Conservation (phyloP, 345 rosid genomes). For the Erucastrum elatum region DNA sequence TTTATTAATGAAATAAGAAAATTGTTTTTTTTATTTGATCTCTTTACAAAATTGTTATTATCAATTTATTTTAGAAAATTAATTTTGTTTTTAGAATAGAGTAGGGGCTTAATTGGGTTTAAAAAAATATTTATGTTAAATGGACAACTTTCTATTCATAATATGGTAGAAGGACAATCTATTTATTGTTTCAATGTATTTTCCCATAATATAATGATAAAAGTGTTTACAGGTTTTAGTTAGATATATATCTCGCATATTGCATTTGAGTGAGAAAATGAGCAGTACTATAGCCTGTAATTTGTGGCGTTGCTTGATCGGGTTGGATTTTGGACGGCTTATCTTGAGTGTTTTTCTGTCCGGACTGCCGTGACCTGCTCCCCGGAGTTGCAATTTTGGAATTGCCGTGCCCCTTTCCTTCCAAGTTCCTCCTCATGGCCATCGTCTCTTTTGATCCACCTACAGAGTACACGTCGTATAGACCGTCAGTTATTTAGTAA, state of each 20-base stretch:
- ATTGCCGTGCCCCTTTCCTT: not conserved
- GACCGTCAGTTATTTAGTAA: not conserved
- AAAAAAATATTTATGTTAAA: too few relatives aligned
- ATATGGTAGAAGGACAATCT: too few relatives aligned
- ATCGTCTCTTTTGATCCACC: constrained; percentile 2
- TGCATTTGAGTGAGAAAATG: not conserved
- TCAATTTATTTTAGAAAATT: too few relatives aligned
- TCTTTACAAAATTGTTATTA: too few relatives aligned
- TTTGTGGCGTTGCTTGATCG: not conserved
- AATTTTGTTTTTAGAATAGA: too few relatives aligned
- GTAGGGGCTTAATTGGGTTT: too few relatives aligned
- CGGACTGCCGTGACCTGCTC: not conserved
- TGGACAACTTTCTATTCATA: too few relatives aligned
- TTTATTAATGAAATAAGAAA: too few relatives aligned
- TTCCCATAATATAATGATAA: too few relatives aligned
- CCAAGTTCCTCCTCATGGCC: constrained; percentile 9
- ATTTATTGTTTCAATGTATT: too few relatives aligned
- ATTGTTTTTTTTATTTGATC: too few relatives aligned
- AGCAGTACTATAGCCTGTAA: not conserved
- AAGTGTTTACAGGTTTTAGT: too few relatives aligned
- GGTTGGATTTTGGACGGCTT: not conserved
- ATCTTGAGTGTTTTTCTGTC: not conserved
- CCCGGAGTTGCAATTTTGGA: not conserved
- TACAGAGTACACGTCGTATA: not conserved
- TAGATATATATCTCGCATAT: not conserved